Percentiles rank a stretch among this genome's conserved stretches.
Conservation (phyloP, 352 stramenopile species). For the Globisporangium middletonii region DNA sequence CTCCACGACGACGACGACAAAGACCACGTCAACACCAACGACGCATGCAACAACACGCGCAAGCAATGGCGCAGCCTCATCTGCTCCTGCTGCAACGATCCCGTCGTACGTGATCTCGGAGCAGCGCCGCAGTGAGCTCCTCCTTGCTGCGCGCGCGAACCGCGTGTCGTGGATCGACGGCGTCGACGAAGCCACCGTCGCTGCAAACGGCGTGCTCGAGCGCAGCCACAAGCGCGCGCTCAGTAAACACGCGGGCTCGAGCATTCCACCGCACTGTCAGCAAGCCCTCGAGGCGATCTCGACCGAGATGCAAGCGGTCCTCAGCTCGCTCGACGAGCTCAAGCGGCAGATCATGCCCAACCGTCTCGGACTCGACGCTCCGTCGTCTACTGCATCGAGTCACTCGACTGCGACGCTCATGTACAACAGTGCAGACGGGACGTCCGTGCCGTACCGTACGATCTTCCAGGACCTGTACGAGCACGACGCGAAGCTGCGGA, state of each 20-base stretch:
- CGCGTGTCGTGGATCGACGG: conserved; percentile 71
- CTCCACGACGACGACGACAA: conserved; percentile 9
- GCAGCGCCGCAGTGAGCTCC: conserved; percentile 59
- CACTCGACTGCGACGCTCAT: not conserved
- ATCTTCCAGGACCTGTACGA: conserved; percentile 42
- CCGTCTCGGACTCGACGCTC: conserved; percentile 14
- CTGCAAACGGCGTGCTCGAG: conserved; percentile 1
- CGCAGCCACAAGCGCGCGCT: not conserved
- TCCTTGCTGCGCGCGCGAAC: conserved; percentile 62
- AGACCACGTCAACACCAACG: conserved; percentile 2
- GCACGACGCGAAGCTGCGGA: conserved; percentile 28
- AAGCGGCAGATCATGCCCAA: conserved; percentile 36
- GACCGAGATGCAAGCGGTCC: conserved; percentile 28
- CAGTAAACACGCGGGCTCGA: conserved; percentile 1
- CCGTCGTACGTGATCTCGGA: conserved; percentile 54
- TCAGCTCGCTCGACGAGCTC: conserved; percentile 30
- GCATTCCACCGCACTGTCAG: conserved; percentile 25
- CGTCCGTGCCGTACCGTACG: conserved; percentile 19
- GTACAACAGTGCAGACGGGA: not conserved
- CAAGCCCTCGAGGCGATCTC: conserved; percentile 40
- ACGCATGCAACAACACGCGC: conserved; percentile 1
- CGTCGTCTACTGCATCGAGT: not conserved
- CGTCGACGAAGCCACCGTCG: conserved; percentile 15
- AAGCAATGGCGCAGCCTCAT: not conserved
- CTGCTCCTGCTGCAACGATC: not conserved